Evolutionary conservation across 2,329 filamentous ascomycete genomes (phyloP).

Genomic region (Ceratocystis albifundus): DNA sequence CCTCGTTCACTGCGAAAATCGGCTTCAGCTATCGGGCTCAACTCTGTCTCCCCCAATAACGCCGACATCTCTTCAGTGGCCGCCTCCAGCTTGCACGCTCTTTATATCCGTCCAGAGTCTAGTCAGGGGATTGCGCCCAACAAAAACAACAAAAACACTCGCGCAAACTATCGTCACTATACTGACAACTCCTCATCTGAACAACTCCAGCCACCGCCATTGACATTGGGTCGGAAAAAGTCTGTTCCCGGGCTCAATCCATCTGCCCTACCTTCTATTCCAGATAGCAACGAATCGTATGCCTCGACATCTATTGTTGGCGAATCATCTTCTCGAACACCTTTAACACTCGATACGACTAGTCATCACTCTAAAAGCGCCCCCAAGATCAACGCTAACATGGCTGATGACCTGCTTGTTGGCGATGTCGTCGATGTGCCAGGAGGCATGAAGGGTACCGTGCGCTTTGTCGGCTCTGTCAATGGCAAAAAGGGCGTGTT

Average conservation of each 20-base stretch:
- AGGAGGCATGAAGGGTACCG: slow-evolving; percentile 78
- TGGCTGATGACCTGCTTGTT: slow-evolving; percentile 46
- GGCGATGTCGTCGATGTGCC: slow-evolving; percentile 86
- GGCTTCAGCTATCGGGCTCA: slow-evolving; percentile 20
- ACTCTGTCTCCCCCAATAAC: slow-evolving; percentile 1
- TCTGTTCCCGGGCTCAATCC: slow-evolving; percentile 59
- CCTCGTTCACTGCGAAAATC: slow-evolving; percentile 22
- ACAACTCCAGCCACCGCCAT: slow-evolving; percentile 15
- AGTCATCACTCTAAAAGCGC: slow-evolving; percentile 26
- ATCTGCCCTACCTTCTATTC: slow-evolving; percentile 51
- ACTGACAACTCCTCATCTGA: background rate
- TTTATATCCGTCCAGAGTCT: slow-evolving; percentile 16
- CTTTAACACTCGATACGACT: slow-evolving; percentile 26
- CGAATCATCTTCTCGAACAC: slow-evolving; percentile 26
- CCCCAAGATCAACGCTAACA: slow-evolving; percentile 26
- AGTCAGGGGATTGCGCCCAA: slow-evolving; percentile 5
- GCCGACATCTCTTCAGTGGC: slow-evolving; percentile 5
- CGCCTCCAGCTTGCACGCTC: slow-evolving; percentile 21
- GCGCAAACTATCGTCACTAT: background rate
- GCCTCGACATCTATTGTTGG: slow-evolving; percentile 39
- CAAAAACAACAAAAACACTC: background rate
- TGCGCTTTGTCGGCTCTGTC: slow-evolving; percentile 80
- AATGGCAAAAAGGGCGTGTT: slow-evolving; percentile 84
- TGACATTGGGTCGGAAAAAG: slow-evolving; percentile 45
- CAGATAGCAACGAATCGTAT: slow-evolving; percentile 55